Base-by-base conservation (phyloP, 805 yeast species). In the Saccharomycopsis capsularis region DNA sequence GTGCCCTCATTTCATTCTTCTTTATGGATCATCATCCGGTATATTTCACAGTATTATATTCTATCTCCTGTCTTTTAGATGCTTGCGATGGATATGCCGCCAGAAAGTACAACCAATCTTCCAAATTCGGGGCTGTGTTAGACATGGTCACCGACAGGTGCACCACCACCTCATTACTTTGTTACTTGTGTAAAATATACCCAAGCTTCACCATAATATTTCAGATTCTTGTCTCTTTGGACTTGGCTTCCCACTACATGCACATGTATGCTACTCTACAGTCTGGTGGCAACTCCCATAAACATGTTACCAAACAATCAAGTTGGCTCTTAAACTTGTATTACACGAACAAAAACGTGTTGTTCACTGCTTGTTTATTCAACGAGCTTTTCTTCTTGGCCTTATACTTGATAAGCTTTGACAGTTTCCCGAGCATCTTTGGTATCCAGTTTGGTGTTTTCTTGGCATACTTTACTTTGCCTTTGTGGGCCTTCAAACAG, bases 61-160 rank as follows among this genome's bases (percentile, higher is more conserved):
- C 95, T 15, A 71, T 88, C 18, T 88, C 96, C 11, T 95, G 99
- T 58, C 71, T 93, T 48, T 71, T 93, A 54, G 99, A 93, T 66
- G 99, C 99, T 0, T 78, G 89, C 50, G 99, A 93, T 64, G 99
- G 99, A 3, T 81, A 83, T 48, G 95, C 96, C 50, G 99, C 99
- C 3, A 76, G 99, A 55, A 76, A 75, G 59, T 87, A 74, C 63
- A 79, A 85, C 63, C 99, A 93, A 65, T 83, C 95, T 15, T 86
- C 97, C 29, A 76, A 79, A 57, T 87, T 88, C 57, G 99, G 99
- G 34, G 98, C 99, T 18, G 95, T 95, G 19, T 75, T 93, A 58
- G 99, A 93, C 66, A 93, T 93, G 99, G 97, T 93, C 29, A 91
- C 99, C 18, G 99, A 93, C 65, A 76, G 99, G 62, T 93, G 97